These are phyloP conservation scores for Chimonanthus praecox DNA, from an alignment of 164 flowering plant genomes.

Conservation along the genomic window DNA sequence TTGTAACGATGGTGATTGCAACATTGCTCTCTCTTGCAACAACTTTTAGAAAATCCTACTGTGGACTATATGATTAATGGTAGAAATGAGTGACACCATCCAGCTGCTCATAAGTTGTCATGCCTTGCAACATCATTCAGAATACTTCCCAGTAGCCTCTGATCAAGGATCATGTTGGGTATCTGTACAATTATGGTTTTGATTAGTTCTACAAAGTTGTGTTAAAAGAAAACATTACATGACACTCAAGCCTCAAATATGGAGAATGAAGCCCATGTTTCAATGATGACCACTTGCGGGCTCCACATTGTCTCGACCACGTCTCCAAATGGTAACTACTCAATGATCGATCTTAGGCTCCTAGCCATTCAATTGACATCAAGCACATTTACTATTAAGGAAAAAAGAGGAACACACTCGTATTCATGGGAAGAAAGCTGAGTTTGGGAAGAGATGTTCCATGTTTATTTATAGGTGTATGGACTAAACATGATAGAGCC, in stretches of 20 bases:
- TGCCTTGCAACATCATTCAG: conserved; percentile 21
- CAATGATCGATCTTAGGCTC: not conserved
- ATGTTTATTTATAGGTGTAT: not conserved
- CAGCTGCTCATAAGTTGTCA: not conserved
- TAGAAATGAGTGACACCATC: not conserved
- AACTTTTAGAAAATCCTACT: too few relatives aligned
- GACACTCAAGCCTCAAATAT: not conserved
- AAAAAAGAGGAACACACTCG: too few relatives aligned
- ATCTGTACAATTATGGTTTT: conserved; percentile 37
- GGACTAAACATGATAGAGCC: not conserved
- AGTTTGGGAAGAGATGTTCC: not conserved
- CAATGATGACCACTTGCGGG: not conserved
- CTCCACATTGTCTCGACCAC: not conserved
- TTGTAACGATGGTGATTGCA: not conserved
- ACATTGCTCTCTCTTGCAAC: too few relatives aligned
- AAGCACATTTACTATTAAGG: not conserved
- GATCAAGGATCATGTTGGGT: conserved; percentile 80
- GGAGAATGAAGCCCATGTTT: too few relatives aligned
- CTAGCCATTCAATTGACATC: not conserved
- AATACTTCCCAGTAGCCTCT: conserved; percentile 71
- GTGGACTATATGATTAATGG: not conserved
- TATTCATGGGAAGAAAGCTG: too few relatives aligned
- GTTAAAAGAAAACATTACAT: too few relatives aligned
- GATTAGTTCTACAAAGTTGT: not conserved
- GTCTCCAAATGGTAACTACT: not conserved